Conservation (phyloP, 768 basidiomycete genomes). For the Suillus decipiens region DNA sequence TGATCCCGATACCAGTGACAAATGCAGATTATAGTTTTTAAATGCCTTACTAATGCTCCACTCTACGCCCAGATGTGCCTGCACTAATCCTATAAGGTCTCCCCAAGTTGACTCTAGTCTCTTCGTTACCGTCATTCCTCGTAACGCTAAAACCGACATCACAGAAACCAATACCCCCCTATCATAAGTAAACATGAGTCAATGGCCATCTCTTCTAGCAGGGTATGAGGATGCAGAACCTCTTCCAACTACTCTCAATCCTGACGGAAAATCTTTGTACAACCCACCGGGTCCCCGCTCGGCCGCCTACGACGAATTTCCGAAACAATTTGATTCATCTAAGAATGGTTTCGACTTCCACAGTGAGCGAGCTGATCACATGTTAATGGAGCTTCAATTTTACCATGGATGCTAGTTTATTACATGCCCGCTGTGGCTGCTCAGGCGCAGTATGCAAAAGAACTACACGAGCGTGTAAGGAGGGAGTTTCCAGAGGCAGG, state of each 20-base stretch:
- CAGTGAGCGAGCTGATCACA: constrained; percentile 41
- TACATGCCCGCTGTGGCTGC: constrained; percentile 51
- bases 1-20: too few species aligned
- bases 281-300: constrained; percentile 52
- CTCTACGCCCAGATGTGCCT: too few species aligned
- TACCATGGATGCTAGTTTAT: constrained; percentile 49
- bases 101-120: not conserved
- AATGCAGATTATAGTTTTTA: too few species aligned
- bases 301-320: constrained; percentile 53
- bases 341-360: constrained; percentile 76
- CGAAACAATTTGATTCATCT: constrained; percentile 50
- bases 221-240: constrained; percentile 43
- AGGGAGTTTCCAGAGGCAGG: constrained; percentile 70
- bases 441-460: constrained; percentile 50
- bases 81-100: not conserved
- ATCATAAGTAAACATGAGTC: not conserved
- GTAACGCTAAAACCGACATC: not conserved
- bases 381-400: not conserved
- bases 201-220: constrained; percentile 35
- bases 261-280: constrained; percentile 57
- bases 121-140: not conserved
- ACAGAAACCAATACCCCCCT: not conserved
- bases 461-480: constrained; percentile 61
- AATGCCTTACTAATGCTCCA: too few species aligned
- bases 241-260: constrained; percentile 46